Evolutionary conservation across 2,329 filamentous ascomycete species (phyloP).

Genomic region (Pseudogymnoascus sp.): DNA sequence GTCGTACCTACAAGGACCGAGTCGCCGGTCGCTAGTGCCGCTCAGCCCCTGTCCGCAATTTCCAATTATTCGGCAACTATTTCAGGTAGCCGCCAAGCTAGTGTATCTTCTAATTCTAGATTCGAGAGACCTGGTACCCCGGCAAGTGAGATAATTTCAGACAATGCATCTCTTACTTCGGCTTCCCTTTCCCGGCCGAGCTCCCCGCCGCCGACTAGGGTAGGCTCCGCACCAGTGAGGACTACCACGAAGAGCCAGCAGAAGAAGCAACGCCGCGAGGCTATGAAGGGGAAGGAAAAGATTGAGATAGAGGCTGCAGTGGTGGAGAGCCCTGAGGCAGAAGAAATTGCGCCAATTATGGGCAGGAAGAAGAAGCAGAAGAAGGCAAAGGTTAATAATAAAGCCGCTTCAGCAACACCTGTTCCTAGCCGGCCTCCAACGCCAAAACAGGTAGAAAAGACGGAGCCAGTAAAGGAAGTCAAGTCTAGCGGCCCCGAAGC

Average conservation of each 20-base stretch:
- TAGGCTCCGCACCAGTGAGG: constrained; percentile 63
- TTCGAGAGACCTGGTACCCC: constrained; percentile 62
- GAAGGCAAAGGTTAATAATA: constrained; percentile 52
- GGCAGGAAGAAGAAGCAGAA: constrained; percentile 81
- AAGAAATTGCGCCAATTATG: constrained; percentile 60
- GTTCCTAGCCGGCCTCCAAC: constrained; percentile 23
- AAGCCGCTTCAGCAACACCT: constrained; percentile 24
- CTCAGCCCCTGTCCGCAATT: constrained; percentile 28
- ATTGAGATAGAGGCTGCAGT: constrained; percentile 49
- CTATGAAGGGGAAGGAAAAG: constrained; percentile 55
- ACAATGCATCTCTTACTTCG: constrained; percentile 68
- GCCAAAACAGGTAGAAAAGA: constrained; percentile 13
- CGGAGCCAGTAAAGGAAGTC: constrained; percentile 12
- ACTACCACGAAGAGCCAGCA: constrained; percentile 70
- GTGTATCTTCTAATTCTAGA: constrained; percentile 38
- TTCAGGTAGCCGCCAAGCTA: constrained; percentile 43
- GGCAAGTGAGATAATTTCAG: constrained; percentile 66
- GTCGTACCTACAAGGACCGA: constrained; percentile 62
- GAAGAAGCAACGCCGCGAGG: constrained; percentile 67
- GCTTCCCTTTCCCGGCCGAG: constrained; percentile 64
- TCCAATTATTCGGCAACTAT: constrained; percentile 34
- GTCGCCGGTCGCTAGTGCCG: constrained; percentile 33
- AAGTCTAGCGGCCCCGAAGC: not conserved
- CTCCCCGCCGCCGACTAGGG: constrained; percentile 59
- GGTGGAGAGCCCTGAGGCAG: constrained; percentile 27